Evolutionary conservation across 495 filamentous ascomycete genomes (phyloP).

Genomic region (Penicillium steckii): DNA sequence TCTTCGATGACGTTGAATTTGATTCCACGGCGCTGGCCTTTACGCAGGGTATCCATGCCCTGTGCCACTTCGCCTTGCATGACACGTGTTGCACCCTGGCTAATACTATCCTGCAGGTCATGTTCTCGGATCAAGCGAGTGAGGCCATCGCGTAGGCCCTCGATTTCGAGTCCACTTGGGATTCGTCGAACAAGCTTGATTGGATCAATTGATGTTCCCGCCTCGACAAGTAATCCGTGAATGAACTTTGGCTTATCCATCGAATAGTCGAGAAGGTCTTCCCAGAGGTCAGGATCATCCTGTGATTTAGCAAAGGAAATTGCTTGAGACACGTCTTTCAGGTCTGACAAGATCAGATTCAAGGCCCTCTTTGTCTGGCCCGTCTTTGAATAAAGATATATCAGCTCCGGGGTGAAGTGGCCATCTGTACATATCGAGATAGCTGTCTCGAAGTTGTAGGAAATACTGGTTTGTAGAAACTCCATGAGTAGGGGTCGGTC

Average conservation of each 20-base stretch:
- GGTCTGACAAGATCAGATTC: slow-evolving; percentile 83
- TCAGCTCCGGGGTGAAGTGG: slow-evolving; percentile 82
- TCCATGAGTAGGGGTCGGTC: slow-evolving; percentile 77
- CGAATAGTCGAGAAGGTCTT: slow-evolving; percentile 87
- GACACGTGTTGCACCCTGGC: slow-evolving; percentile 83
- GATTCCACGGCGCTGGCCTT: slow-evolving; percentile 77
- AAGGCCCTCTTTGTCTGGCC: slow-evolving; percentile 89
- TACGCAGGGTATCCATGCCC: slow-evolving; percentile 74
- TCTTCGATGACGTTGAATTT: slow-evolving; percentile 74
- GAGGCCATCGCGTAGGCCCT: slow-evolving; percentile 81
- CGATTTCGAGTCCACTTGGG: slow-evolving; percentile 86
- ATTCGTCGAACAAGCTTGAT: slow-evolving; percentile 87
- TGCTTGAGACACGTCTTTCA: slow-evolving; percentile 84
- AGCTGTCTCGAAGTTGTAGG: slow-evolving; percentile 77
- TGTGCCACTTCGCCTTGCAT: slow-evolving; percentile 81
- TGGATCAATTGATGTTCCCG: slow-evolving; percentile 88
- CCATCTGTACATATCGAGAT: slow-evolving; percentile 72
- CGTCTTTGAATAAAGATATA: slow-evolving; percentile 91
- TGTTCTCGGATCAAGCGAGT: slow-evolving; percentile 87
- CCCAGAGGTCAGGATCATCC: slow-evolving; percentile 87
- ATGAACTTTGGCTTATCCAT: slow-evolving; percentile 98
- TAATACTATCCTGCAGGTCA: slow-evolving; percentile 88
- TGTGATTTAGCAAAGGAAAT: slow-evolving; percentile 94
- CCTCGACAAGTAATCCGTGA: slow-evolving; percentile 85
- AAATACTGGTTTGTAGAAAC: slow-evolving; percentile 79